A percentile compares a stretch with the other conserved stretches of the same genome.
phyloP scores from a whole-genome alignment of 2,329 filamentous ascomycete genomes.

The Trichoderma asperellum region DNA sequence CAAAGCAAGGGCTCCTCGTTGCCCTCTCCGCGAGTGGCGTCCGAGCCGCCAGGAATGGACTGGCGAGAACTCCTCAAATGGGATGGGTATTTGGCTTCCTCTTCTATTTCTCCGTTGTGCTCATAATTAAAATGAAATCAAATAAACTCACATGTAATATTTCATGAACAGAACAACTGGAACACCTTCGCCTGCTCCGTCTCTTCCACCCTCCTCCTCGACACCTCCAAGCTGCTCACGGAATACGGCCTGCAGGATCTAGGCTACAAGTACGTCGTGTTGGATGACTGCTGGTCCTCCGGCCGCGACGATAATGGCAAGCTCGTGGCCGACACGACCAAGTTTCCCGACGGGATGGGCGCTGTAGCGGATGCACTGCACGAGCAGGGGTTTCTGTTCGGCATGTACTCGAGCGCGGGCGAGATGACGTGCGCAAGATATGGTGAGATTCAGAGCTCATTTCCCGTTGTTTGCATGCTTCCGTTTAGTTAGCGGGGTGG shows the following conservation, averaged over 20 bases:
- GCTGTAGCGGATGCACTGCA: constrained; percentile 43
- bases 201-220: constrained; percentile 31
- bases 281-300: constrained; percentile 45
- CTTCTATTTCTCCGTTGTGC: no score
- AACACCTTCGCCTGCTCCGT: constrained; percentile 28
- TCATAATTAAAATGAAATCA: not conserved
- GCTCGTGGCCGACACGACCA: constrained; percentile 39
- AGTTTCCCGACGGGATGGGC: constrained; percentile 46
- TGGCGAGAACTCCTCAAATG: constrained; percentile 28
- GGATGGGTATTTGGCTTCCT: constrained; percentile 20
- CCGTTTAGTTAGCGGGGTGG: not conserved
- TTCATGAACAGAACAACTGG: constrained; percentile 28
- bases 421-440: constrained; percentile 51
- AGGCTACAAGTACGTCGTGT: constrained; percentile 38
- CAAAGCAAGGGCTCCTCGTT: constrained; percentile 2
- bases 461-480: constrained; percentile 2
- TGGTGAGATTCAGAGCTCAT: not conserved
- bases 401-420: constrained; percentile 49
- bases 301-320: constrained; percentile 35
- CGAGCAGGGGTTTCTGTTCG: constrained; percentile 43
- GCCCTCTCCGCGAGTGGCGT: constrained; percentile 14
- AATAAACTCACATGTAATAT: not conserved
- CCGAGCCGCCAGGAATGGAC: constrained; percentile 19
- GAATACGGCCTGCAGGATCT: constrained; percentile 37
- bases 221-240: constrained; percentile 34